These are phyloP conservation scores for Orychophragmus violaceus DNA, from an alignment of 345 rosid genomes.

Conservation along the genomic window DNA sequence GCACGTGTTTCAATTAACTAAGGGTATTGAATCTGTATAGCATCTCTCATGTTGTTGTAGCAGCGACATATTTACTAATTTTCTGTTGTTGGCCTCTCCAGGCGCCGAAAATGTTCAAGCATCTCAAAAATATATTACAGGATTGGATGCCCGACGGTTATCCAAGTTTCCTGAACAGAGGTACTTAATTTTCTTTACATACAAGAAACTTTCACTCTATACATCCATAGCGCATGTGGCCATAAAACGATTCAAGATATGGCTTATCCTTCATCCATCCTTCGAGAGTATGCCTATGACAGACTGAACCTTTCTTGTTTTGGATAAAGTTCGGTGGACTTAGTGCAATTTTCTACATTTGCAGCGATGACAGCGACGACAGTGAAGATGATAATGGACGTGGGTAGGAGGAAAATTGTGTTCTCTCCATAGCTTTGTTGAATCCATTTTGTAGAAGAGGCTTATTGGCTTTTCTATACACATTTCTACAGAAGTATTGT, in stretches of 20 bases:
- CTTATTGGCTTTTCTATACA: background rate
- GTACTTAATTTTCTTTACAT: conserved; percentile 28
- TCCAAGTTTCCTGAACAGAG: conserved; percentile 71
- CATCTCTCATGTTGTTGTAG: background rate
- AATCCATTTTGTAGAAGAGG: background rate
- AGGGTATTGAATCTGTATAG: conserved; percentile 40
- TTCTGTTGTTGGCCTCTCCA: conserved; percentile 26
- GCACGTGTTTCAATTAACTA: conserved; percentile 70
- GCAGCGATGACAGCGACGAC: conserved; percentile 74
- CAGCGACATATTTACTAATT: background rate
- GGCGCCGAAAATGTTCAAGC: conserved; percentile 74
- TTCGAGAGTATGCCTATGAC: background rate
- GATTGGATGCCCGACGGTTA: conserved; percentile 90
- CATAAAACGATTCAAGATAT: background rate
- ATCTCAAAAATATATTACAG: conserved; percentile 89
- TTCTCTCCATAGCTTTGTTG: background rate
- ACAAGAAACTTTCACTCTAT: background rate
- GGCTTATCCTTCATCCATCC: background rate
- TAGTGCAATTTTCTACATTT: background rate
- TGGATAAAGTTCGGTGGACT: background rate
- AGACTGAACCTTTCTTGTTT: background rate
- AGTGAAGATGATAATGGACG: conserved; percentile 56
- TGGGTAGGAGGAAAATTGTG: conserved; percentile 31
- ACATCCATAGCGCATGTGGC: background rate
- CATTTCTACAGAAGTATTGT: background rate